These are phyloP conservation scores for Borealophlyctis nickersoniae DNA, from an alignment of 192 early-diverging fungal genomes.

Conservation along the genomic window DNA sequence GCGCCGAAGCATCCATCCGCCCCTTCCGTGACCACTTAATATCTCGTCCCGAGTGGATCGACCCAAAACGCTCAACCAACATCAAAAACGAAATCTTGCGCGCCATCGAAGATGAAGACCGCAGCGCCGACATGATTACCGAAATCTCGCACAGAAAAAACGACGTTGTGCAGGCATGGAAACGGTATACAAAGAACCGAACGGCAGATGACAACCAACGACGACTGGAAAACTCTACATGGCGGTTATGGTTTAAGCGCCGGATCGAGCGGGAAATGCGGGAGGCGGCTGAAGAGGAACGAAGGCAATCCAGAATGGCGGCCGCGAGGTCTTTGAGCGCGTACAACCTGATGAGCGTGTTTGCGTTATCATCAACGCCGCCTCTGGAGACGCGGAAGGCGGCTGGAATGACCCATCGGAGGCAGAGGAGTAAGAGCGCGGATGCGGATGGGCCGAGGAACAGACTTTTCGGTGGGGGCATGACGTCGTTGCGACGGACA, in stretches of 20 bases:
- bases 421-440: too few species aligned
- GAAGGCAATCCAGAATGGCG: background rate
- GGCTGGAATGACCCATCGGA: too few species aligned
- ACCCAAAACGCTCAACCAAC: slow-evolving; percentile 16
- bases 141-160: slow-evolving; percentile 41
- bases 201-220: slow-evolving; percentile 25
- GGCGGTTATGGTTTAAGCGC: slow-evolving; percentile 52
- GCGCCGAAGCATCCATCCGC: slow-evolving; percentile 10
- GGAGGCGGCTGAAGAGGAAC: background rate
- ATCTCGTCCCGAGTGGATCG: slow-evolving; percentile 26
- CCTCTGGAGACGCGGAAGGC: too few species aligned
- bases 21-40: slow-evolving; percentile 8
- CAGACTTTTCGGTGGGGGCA: too few species aligned
- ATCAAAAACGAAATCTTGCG: slow-evolving; percentile 38
- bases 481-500: too few species aligned
- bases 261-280: slow-evolving; percentile 20
- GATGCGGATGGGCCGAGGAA: too few species aligned
- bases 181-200: slow-evolving; percentile 39
- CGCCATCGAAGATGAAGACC: slow-evolving; percentile 29
- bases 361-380: too few species aligned
- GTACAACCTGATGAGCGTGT: slow-evolving; percentile 24
- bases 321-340: slow-evolving; percentile 3
- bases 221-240: slow-evolving; percentile 42
- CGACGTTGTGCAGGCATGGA: slow-evolving; percentile 48
- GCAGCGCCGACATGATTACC: slow-evolving; percentile 35